Evolutionary conservation across 2,329 filamentous ascomycete species (phyloP).

Genomic region (Trichoderma asperellum): DNA sequence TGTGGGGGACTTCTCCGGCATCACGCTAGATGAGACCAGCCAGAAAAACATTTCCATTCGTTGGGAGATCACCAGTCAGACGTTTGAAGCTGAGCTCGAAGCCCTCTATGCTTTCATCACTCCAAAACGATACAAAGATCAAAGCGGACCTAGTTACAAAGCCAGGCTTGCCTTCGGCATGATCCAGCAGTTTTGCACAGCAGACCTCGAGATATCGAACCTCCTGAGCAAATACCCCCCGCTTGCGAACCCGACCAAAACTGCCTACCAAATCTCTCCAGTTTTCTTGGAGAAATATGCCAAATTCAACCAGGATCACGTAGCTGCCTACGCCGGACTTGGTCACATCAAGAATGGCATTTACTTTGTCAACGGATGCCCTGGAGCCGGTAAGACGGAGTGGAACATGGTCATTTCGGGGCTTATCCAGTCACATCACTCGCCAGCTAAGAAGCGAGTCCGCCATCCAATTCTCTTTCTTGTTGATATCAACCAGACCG

Average conservation of each 20-base stretch:
- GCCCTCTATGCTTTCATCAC: constrained; percentile 37
- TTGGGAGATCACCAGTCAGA: constrained; percentile 37
- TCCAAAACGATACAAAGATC: constrained; percentile 31
- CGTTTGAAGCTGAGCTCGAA: constrained; percentile 42
- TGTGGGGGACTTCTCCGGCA: constrained; percentile 31
- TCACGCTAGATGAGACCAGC: constrained; percentile 30
- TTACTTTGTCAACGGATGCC: constrained; percentile 51
- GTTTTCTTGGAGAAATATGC: constrained; percentile 38
- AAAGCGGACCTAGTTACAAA: constrained; percentile 31
- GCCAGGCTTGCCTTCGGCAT: constrained; percentile 40
- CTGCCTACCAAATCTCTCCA: constrained; percentile 33
- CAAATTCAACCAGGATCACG: constrained; percentile 46
- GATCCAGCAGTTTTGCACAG: constrained; percentile 39
- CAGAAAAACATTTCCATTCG: constrained; percentile 36
- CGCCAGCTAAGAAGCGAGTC: constrained; percentile 32
- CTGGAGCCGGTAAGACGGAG: constrained; percentile 53
- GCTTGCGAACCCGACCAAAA: constrained; percentile 37
- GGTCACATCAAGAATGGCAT: constrained; percentile 47
- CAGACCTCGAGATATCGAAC: constrained; percentile 31
- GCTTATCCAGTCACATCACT: constrained; percentile 42
- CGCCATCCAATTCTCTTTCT: constrained; percentile 48
- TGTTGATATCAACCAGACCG: constrained; percentile 53
- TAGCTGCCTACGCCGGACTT: constrained; percentile 42
- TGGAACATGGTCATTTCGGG: constrained; percentile 50
- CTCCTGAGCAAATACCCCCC: constrained; percentile 43